phyloP scores from a whole-genome alignment of 108 stramenopile genomes.

The Skeletonema menzelii region DNA sequence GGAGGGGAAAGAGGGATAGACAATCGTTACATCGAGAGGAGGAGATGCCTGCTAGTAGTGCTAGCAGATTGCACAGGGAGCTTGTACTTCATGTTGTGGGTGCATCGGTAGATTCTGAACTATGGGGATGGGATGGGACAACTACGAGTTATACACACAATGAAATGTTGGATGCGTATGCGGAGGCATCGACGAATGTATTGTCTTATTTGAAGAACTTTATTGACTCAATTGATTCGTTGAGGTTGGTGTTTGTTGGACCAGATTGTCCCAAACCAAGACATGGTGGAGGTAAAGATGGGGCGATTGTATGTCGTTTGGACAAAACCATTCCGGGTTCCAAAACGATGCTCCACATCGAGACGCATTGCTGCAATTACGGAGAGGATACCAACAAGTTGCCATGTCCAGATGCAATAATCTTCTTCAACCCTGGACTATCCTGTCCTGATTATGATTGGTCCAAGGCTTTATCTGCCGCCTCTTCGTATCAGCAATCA shows the following conservation, averaged over 20 bases:
- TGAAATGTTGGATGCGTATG: slow-evolving; percentile 60
- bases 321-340: slow-evolving; percentile 1
- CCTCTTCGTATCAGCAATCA: slow-evolving; percentile 15
- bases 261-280: slow-evolving; percentile 66
- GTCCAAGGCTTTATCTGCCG: slow-evolving; percentile 55
- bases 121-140: slow-evolving; percentile 66
- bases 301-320: background rate
- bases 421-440: slow-evolving; percentile 91
- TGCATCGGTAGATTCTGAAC: slow-evolving; percentile 76
- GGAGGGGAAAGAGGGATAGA: slow-evolving; percentile 32
- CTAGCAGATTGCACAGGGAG: background rate
- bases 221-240: slow-evolving; percentile 34
- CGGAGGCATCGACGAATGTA: slow-evolving; percentile 79
- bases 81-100: slow-evolving; percentile 83
- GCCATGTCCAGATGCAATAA: slow-evolving; percentile 66
- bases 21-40: background rate
- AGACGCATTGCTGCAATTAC: slow-evolving; percentile 47
- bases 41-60: background rate
- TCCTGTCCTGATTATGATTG: slow-evolving; percentile 88
- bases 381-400: background rate
- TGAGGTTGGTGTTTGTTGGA: slow-evolving; percentile 73
- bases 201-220: slow-evolving; percentile 25
- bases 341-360: slow-evolving; percentile 22
- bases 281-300: background rate
- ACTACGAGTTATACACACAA: slow-evolving; percentile 5